These are phyloP conservation scores for Mucuna pruriens DNA, from an alignment of 306 rosid species.

Conservation along the genomic window DNA sequence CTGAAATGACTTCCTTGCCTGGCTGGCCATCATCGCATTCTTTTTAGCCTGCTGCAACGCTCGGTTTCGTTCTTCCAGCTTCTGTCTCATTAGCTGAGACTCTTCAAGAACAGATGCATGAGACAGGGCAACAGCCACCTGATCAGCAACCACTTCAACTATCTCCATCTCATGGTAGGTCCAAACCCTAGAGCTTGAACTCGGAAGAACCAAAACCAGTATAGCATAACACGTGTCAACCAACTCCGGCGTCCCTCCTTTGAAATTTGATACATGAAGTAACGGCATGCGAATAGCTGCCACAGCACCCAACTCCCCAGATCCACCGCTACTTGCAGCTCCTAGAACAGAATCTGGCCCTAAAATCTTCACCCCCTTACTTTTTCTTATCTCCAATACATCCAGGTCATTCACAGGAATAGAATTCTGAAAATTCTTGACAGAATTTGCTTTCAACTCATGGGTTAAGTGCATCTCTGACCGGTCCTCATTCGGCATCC, in stretches of 20 bases:
- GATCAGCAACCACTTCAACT: constrained; percentile 87
- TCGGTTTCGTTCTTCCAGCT: constrained; percentile 70
- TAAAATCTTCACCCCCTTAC: constrained; percentile 65
- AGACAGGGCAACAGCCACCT: constrained; percentile 86
- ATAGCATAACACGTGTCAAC: constrained; percentile 73
- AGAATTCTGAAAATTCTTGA: constrained; percentile 32
- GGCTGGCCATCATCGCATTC: constrained; percentile 82
- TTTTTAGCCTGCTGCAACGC: constrained; percentile 68
- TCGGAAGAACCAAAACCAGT: constrained; percentile 73
- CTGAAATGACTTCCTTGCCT: constrained; percentile 76
- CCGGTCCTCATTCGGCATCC: constrained; percentile 74
- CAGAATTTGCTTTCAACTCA: constrained; percentile 58
- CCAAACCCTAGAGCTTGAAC: constrained; percentile 59
- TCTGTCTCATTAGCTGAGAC: constrained; percentile 83
- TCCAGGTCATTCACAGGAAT: constrained; percentile 64
- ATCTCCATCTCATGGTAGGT: constrained; percentile 65
- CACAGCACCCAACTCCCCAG: constrained; percentile 58
- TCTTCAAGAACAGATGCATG: constrained; percentile 85
- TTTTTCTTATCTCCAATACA: constrained; percentile 59
- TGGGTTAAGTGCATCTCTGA: constrained; percentile 68
- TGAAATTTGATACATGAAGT: constrained; percentile 74
- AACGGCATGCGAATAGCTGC: constrained; percentile 86
- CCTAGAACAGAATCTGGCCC: constrained; percentile 67
- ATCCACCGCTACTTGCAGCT: constrained; percentile 59
- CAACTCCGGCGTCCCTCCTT: constrained; percentile 77